Conservation (phyloP, 1,284 basidiomycete genomes). For the Pterulicium gracile region DNA sequence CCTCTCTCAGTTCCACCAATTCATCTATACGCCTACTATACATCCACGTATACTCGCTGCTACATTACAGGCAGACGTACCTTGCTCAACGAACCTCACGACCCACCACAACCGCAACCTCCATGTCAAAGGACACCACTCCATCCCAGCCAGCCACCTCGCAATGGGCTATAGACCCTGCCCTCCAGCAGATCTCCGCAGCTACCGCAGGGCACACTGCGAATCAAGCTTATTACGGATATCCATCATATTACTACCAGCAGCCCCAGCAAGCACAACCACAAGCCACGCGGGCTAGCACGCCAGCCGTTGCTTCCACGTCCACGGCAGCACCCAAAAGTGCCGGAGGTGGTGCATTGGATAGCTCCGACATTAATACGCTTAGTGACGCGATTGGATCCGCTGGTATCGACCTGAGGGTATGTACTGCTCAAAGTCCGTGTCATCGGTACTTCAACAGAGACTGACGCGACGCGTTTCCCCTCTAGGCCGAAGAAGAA, state of each 20-base stretch:
- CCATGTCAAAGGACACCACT: slow-evolving; percentile 9
- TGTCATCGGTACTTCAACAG: not conserved
- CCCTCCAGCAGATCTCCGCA: not conserved
- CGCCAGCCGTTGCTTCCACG: slow-evolving; percentile 15
- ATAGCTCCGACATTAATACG: slow-evolving; percentile 61
- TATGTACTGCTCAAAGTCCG: slow-evolving; percentile 20
- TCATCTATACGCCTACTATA: too few relatives aligned
- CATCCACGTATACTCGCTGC: too few relatives aligned
- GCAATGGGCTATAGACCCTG: slow-evolving; percentile 1
- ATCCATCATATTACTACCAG: slow-evolving; percentile 1
- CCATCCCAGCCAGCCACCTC: not conserved
- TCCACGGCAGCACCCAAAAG: slow-evolving; percentile 16
- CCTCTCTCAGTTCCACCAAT: too few relatives aligned
- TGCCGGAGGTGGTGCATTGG: slow-evolving; percentile 21
- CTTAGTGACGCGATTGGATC: slow-evolving; percentile 75
- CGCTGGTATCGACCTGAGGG: slow-evolving; percentile 72
- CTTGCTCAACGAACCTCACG: too few relatives aligned
- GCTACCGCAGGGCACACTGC: not conserved
- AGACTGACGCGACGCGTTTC: slow-evolving; percentile 2
- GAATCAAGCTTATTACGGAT: not conserved
- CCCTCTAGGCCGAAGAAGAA: slow-evolving; percentile 66
- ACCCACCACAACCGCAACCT: not conserved
- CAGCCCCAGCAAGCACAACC: slow-evolving; percentile 14
- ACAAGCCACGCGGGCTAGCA: slow-evolving; percentile 12
- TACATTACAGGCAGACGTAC: too few relatives aligned